Base-by-base conservation (phyloP, 805 yeast genomes). In the Blastobotrys americana region DNA sequence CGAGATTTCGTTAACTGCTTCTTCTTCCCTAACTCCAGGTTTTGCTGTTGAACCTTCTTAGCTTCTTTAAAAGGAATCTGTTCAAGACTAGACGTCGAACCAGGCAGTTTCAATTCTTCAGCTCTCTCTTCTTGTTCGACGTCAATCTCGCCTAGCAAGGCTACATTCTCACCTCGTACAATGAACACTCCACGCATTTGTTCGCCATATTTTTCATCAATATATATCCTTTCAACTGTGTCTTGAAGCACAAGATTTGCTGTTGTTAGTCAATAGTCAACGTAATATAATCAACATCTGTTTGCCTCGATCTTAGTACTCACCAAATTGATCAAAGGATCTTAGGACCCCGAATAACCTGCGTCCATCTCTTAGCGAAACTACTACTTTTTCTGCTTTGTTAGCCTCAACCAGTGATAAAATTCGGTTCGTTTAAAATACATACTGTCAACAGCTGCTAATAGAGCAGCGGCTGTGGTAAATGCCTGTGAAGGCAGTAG, bases 161-260 rank as follows among this genome's bases (percentile, higher is more conserved):
- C 93, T 5, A 93, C 93, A 57, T 90, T 90, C 64, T 93, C 98
- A 50, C 98, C 98, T 66, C 98, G 82, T 34, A 93, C 82, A 68
- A 93, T 76, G 60, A 80, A 82, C 41, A 86, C 84, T 6, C 96
- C 96, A 43, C 83, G 74, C 41, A 72, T 71, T n/a, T 68, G 70
- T 61, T 90, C 96, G 5, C 84, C 95, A 59, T 80, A 90, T 39
- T 68, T 66, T 6, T 50, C 55, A 21, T 48, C 47, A 13, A 72
- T 77, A 52, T 82, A 69, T 55, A 88, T 77, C 63, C 96, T 77
- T 63, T 93, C 97, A 39, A 80, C 70, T 15, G 96, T 80, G 61
- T 89, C 95, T 65, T 93, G 97, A 50, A 93, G 70, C 34, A 93
- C 95, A 57, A 93, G 71, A 66, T 90, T 90, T 48, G 95, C 89